Evolutionary conservation across 2,329 filamentous ascomycete genomes (phyloP).

Genomic region (Knufia fluminis): DNA sequence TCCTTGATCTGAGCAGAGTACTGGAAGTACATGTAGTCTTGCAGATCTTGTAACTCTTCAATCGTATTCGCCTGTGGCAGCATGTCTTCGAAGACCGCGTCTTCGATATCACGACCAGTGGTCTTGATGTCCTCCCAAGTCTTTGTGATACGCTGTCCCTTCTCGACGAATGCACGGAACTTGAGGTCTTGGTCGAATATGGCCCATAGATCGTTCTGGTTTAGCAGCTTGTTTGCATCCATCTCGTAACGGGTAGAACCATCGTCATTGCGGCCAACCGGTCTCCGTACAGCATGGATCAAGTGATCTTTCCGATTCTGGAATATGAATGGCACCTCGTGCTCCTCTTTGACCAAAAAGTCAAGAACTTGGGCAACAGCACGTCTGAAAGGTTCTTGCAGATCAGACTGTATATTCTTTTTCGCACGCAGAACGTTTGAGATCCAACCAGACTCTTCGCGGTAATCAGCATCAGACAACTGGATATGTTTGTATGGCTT

Average conservation of each 20-base stretch:
- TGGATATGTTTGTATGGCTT: slow-evolving; percentile 77
- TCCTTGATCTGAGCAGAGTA: slow-evolving; percentile 80
- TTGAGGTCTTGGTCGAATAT: slow-evolving; percentile 92
- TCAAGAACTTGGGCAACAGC: slow-evolving; percentile 87
- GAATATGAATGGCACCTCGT: slow-evolving; percentile 95
- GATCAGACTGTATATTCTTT: slow-evolving; percentile 62
- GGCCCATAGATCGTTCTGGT: slow-evolving; percentile 88
- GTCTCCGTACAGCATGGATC: slow-evolving; percentile 72
- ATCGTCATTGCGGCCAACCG: slow-evolving; percentile 57
- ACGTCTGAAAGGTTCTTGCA: slow-evolving; percentile 74
- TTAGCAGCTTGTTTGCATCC: slow-evolving; percentile 75
- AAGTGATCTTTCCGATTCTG: slow-evolving; percentile 97
- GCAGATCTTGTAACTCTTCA: slow-evolving; percentile 91
- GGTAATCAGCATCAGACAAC: slow-evolving; percentile 73
- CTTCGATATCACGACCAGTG: slow-evolving; percentile 53
- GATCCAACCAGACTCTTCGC: slow-evolving; percentile 87
- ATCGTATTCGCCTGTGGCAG: slow-evolving; percentile 71
- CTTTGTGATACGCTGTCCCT: slow-evolving; percentile 74
- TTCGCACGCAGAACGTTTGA: slow-evolving; percentile 81
- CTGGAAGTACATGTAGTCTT: slow-evolving; percentile 93
- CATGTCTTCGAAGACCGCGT: slow-evolving; percentile 72
- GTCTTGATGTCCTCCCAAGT: slow-evolving; percentile 65
- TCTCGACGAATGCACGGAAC: slow-evolving; percentile 85
- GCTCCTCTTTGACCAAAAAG: slow-evolving; percentile 88
- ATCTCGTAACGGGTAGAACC: slow-evolving; percentile 60